Base-by-base conservation (phyloP, 2,329 filamentous ascomycete genomes). In the Ophioceras dolichostomum region DNA sequence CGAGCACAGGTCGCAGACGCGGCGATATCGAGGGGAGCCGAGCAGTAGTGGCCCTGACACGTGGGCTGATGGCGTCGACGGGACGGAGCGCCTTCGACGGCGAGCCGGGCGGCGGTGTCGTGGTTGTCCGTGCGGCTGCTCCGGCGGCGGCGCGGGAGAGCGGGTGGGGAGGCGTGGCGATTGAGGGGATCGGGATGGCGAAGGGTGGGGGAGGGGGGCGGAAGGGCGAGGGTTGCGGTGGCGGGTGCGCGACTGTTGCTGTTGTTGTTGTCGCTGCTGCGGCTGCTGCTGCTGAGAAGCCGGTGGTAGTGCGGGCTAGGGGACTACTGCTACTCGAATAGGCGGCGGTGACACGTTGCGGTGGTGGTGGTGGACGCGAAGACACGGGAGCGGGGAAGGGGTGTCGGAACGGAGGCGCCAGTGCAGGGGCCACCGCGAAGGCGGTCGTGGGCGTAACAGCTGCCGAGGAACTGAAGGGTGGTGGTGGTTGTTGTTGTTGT, bases 221-320 rank as follows among this genome's bases (percentile, higher is more conserved):
- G 40, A 10, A 22, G 24, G 16, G 3, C 21, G 12, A 27, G 27
- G n/a, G 14, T 10, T 29, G 29, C 32, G 39, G 17, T 34, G 29
- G 22, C 34, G 31, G 6, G 34, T 17, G 4, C 31, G 34, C 12
- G 24, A 32, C 16, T 26, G 8, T 12, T 26, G 22, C 22, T 12
- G 22, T 26, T 26, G 22, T 12, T 26, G 22, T 26, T n/a, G 36
- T 13, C 13, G 37, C 31, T 13, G 37, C 16, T 10, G 28, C 14
- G 3, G 37, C 34, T 16, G 48, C 30, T 2, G 45, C 39, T 2
- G 45, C 46, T 2, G 57, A 50, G 34, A 56, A 59, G 13, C 53
- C 12, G 22, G 8, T 26, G n/a, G n/a, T n/a, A n/a, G n/a, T n/a
- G n/a, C n/a, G n/a, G n/a, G n/a, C n/a, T n/a, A n/a, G n/a, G n/a